Evolutionary conservation across 2,329 filamentous ascomycete species (phyloP), one percentile per base, ranked within the genome.

Genomic region (Alternaria sp.): DNA sequence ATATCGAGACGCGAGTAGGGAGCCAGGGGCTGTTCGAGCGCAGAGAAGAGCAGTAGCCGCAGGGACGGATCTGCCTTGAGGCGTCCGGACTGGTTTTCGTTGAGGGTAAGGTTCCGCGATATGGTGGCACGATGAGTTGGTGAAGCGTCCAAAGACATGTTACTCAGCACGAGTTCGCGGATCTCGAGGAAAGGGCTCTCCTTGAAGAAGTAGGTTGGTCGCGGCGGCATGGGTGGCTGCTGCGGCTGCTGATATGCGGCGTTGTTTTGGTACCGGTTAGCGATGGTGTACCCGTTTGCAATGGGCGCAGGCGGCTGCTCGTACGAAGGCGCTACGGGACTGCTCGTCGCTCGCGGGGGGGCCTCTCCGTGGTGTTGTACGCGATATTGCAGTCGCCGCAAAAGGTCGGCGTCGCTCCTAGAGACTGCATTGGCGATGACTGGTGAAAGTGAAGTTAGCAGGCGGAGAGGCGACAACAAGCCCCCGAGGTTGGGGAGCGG

Each of bases 181-280:
- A 94, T 82, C 10, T 86, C 85, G 72, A 94, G 97, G 77, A 97
- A 99, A 0, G 95, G 94, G 70, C 92, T 97, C 4, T 87, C 77
- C 71, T 91, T 94, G 80, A 90, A 90, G 48, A 77, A 79, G 46
- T 86, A 75, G 45, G 76, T 58, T 6, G 66, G 78, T 54, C 70
- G 64, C 24, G 61, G 52, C 26, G 59, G 60, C 51, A 54, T 51
- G 39, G 56, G 52, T 8, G 57, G 61, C 51, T 64, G 65, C 13
- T 61, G 63, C 37, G 62, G 65, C 40, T 61, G 64, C 14, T 63
- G 71, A 7, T 62, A 63, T 14, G 61, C 24, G 17, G 39, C 56
- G 21, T 36, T 62, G 51, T 34, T 33, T 40, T 58, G 58, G 48
- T 65, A 68, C 10, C 66, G 69, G 41, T 70, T 72, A 24, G 63